Evolutionary conservation across 192 early-diverging fungal species (phyloP), one percentile per base, ranked within the genome.

Genomic region (Rhizophagus sp.): DNA sequence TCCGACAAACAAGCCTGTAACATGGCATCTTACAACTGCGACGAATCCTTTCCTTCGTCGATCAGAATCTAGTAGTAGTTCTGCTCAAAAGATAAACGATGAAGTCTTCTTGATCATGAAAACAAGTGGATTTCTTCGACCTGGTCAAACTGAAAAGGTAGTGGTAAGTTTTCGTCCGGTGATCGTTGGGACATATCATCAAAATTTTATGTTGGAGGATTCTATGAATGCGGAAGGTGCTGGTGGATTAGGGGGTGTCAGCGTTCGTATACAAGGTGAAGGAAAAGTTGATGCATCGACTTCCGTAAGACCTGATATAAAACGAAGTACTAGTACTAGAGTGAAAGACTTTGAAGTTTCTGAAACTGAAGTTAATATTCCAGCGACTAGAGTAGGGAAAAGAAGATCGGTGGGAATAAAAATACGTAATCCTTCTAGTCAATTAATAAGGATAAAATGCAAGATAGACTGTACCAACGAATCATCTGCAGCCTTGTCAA

Each of bases 21-120:
- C 78, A 4, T 79, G 78, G 78, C 78, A 79, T 62, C 44, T 79
- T 47, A 79, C 78, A 25, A 79, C 78, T 44, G 78, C 78, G 9
- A 79, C 78, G 52, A 79, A 69, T 71, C 67, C 78, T 15, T 79
- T 79, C 44, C 68, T 79, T 27, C 62, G 65, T 27, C 41, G 52
- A 25, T 79, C 78, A 11, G 78, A 79, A 62, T 62, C 74, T 13
- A 57, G 68, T n/a, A 24, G 19, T n/a, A 49, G 8, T 15, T 77
- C 75, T 11, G 17, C 52, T 8, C 78, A 79, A 71, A 79, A 79
- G 36, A 79, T 79, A 41, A 79, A 62, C 27, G 78, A 79, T 19
- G 78, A 79, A 69, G 78, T 79, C 6, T 79, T 79, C 19, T 71
- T 79, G 39, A 69, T 79, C 41, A 62, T 62, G 57, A 79, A 79